Base-by-base conservation (phyloP, 1,139 yeast species). In the Sugiyamaella novakii region DNA sequence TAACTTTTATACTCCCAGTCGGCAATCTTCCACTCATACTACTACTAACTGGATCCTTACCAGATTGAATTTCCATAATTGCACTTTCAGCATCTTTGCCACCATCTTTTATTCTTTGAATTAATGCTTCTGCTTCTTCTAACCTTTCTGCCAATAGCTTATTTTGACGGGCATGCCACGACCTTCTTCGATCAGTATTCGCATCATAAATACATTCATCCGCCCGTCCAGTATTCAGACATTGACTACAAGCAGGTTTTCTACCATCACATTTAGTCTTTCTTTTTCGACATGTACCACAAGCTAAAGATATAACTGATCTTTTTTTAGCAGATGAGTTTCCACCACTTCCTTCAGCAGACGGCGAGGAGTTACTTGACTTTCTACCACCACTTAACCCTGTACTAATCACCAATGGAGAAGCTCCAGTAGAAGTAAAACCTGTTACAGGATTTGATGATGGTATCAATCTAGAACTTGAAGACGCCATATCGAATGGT, bases 201-300 rank as follows among this genome's bases (percentile, higher is more conserved):
- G 57, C 61, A 47, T 62, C 58, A 50, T 66, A 66, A 24, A 56
- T 58, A 52, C 70, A 66, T 5, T 48, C 55, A 25, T 56, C 59
- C 22, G 57, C 53, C 18, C 56, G 52, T 34, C 24, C 51, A 18
- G 47, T 43, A 14, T 64, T 58, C 18, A 48, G 30, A 47, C 70
- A 66, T 18, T 64, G 58, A 15, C 59, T 51, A 51, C 70, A 66
- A 10, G 56, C 38, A 2, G 70, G 70, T 28, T 58, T 58, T 4
- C 37, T 49, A 27, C 70, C 68, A 48, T 65, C 65, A 46, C 70
- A 66, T 39, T 62, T 62, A 29, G 65, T 59, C 51, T 66, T 66
- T 17, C 70, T 56, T 34, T 58, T 57, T 11, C 70, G 58, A 50
- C 70, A 66, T n/a, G 57, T 47, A 36, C 55, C 56, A 47, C 70